These are phyloP conservation scores for Oryza rufipogon DNA, from an alignment of 176 grass and related monocot species.

Conservation along the genomic window DNA sequence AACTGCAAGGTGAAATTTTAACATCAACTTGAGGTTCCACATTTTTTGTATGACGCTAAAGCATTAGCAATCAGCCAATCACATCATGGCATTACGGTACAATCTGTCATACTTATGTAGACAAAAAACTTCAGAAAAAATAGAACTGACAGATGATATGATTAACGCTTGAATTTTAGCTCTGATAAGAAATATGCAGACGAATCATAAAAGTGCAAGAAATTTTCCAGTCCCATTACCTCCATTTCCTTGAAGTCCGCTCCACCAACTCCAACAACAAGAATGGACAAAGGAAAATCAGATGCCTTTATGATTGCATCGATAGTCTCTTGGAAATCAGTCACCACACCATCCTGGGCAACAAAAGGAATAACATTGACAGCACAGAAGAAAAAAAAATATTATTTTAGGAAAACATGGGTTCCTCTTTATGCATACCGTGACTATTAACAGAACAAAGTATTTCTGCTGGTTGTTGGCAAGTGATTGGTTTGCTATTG, in stretches of 20 bases:
- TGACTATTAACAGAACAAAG: conserved; percentile 86
- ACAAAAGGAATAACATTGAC: conserved; percentile 21
- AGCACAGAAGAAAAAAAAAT: conserved; percentile 32
- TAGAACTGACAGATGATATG: conserved; percentile 6
- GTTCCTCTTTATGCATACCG: conserved; percentile 51
- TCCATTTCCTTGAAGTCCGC: conserved; percentile 99
- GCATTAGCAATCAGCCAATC: conserved; percentile 12
- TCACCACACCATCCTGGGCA: conserved; percentile 93
- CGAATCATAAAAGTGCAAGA: conserved; percentile 16
- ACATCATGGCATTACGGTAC: not conserved
- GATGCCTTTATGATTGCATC: conserved; percentile 93
- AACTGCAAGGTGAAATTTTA: conserved; percentile 55
- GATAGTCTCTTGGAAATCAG: conserved; percentile 97
- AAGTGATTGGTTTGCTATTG: conserved; percentile 87
- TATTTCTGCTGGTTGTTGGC: conserved; percentile 69
- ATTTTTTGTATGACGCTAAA: conserved; percentile 31
- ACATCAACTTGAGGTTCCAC: conserved; percentile 20
- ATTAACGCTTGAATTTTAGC: too few relatives aligned
- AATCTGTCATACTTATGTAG: not conserved
- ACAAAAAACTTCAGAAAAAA: not conserved
- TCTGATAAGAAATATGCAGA: conserved; percentile 29
- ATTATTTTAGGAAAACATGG: conserved; percentile 27
- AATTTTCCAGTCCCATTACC: conserved; percentile 44
- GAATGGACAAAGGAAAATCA: conserved; percentile 91
- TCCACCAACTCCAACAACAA: conserved; percentile 93